Evolutionary conservation across 1,284 basidiomycete species (phyloP).

Genomic region (Melampsora medusae): DNA sequence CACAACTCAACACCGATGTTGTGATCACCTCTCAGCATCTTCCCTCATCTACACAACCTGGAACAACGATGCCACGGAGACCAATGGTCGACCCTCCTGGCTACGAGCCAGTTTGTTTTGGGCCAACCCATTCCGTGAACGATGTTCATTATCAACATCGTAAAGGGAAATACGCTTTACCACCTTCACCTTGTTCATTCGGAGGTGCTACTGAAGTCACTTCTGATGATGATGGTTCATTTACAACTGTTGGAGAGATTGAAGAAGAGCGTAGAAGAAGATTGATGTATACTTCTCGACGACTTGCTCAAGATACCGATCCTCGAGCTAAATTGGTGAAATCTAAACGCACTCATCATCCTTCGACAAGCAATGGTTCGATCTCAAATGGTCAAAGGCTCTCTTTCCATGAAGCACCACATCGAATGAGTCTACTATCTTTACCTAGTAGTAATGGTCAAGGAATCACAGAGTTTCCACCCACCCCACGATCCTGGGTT

Average conservation of each 20-base stretch:
- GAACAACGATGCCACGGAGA: background rate
- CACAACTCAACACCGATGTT: background rate
- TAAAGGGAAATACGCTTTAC: conserved; percentile 27
- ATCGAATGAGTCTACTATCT: too few species aligned
- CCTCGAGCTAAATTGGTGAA: conserved; percentile 17
- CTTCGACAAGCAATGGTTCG: background rate
- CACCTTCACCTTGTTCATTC: conserved; percentile 24
- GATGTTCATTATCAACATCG: conserved; percentile 24
- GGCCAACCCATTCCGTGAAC: conserved; percentile 8
- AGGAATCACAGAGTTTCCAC: conserved; percentile 8
- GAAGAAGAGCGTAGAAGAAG: background rate
- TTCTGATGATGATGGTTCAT: conserved; percentile 3
- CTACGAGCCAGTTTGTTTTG: conserved; percentile 32
- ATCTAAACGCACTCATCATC: background rate
- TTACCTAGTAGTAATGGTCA: background rate
- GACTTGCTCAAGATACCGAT: conserved; percentile 18
- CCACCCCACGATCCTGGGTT: conserved; percentile 34
- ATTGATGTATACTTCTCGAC: conserved; percentile 8
- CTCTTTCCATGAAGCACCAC: too few species aligned
- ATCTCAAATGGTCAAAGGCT: background rate
- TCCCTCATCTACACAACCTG: background rate
- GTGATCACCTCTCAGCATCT: conserved; percentile 17
- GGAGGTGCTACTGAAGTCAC: background rate
- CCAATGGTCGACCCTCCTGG: conserved; percentile 18
- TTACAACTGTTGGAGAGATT: background rate